Conservation (phyloP, 192 early-diverging fungal species). For the Backusella tuberculispora region DNA sequence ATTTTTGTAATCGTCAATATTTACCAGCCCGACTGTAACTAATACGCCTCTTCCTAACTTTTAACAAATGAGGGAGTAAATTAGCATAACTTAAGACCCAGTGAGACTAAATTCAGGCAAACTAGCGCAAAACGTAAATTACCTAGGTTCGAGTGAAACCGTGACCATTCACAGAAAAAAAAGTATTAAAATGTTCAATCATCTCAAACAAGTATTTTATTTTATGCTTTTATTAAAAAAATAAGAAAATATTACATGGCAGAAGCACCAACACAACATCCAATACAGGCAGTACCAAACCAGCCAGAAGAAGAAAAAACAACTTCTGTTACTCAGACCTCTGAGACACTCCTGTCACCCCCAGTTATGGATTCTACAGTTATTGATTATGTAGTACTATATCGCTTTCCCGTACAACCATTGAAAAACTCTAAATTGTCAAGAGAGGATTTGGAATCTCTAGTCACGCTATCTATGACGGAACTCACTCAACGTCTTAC, state of each 20-base stretch:
- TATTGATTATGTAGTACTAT: slow-evolving; percentile 23
- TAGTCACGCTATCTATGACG: slow-evolving; percentile 52
- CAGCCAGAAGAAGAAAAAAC: background rate
- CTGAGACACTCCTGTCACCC: background rate
- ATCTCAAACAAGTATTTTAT: background rate
- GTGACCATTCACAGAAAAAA: background rate
- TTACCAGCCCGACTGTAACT: no score
- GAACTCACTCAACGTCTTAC: slow-evolving; percentile 57
- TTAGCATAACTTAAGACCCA: background rate
- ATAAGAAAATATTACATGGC: background rate
- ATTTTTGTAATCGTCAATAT: no score
- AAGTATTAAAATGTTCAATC: background rate
- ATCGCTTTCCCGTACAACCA: background rate
- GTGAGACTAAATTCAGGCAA: background rate
- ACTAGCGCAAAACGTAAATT: background rate
- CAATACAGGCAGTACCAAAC: background rate
- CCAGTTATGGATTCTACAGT: background rate
- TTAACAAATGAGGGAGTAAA: background rate
- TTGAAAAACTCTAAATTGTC: background rate
- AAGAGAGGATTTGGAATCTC: slow-evolving; percentile 36
- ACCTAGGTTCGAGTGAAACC: background rate
- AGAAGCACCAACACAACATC: background rate
- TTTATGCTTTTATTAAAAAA: background rate
- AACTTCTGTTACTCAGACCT: background rate
- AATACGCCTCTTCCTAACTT: no score